These are phyloP conservation scores for Sanghuangporus sanghuang DNA, from an alignment of 1,284 basidiomycete genomes.

Conservation along the genomic window DNA sequence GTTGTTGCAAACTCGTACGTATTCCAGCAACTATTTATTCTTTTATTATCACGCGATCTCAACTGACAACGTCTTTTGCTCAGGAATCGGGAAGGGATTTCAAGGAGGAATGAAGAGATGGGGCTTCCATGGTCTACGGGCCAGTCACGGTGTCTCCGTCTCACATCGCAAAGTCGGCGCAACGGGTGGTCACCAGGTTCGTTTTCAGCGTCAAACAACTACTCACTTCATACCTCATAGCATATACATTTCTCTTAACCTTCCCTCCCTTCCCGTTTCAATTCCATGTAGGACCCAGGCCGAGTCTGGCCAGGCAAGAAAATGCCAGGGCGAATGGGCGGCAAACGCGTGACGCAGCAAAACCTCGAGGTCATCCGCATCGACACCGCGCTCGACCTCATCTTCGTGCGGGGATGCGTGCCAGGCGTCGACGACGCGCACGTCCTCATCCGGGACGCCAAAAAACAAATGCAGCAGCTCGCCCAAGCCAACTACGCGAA, in stretches of 20 bases:
- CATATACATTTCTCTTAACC: background rate
- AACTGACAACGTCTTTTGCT: constrained; percentile 15
- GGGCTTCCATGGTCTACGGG: constrained; percentile 88
- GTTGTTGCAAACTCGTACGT: constrained; percentile 87
- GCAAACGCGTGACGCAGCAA: constrained; percentile 77
- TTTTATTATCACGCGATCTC: background rate
- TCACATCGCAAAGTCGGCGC: constrained; percentile 93
- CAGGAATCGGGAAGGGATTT: constrained; percentile 96
- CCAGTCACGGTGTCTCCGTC: constrained; percentile 95
- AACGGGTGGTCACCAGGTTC: constrained; percentile 91
- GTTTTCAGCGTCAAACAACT: constrained; percentile 19
- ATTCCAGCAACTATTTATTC: background rate
- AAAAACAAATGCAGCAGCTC: constrained; percentile 71
- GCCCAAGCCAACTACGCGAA: constrained; percentile 63
- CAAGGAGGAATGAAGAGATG: constrained; percentile 97
- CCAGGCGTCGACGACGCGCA: constrained; percentile 75
- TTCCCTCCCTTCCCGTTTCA: background rate
- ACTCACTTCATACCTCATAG: constrained; percentile 5
- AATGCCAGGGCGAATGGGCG: constrained; percentile 96
- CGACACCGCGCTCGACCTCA: constrained; percentile 79
- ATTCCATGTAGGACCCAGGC: constrained; percentile 73
- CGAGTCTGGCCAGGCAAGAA: constrained; percentile 96
- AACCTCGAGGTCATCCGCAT: constrained; percentile 89
- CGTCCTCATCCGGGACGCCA: constrained; percentile 75
- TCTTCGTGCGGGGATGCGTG: constrained; percentile 79